Base-by-base conservation (phyloP, 352 stramenopile species). In the Peronospora farinosa region DNA sequence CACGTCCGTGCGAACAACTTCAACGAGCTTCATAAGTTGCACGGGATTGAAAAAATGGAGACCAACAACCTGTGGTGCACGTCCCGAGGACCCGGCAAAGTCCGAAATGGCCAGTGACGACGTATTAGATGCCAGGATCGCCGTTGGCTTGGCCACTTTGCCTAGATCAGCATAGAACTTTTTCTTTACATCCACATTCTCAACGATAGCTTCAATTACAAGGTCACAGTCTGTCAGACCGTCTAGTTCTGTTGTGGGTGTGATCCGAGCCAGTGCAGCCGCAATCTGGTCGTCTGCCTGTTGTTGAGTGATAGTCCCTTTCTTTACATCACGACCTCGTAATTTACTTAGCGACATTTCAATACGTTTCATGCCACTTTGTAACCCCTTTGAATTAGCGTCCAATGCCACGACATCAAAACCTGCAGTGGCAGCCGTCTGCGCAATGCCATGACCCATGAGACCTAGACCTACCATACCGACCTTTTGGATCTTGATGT, bases 1-100 rank as follows among this genome's bases (percentile, higher is more conserved):
- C 16, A 84, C 64, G 15, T 98, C 79, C n/a, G 94, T 98, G 30
- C 76, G 61, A 50, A 99, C 88, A 16, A 99, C 95, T 64, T 99
- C 96, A 9, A 98, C 95, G 16, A 99, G 80, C 79, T 95, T 95
- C 88, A 97, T 95, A 25, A 96, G 65, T 47, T 92, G 81, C 46
- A 98, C 91, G 0, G 96, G 96, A 68, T 98, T 98, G 78, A 99
- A 99, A 69, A 98, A 99, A 67, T 99, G 96, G n/a, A 99, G 73
- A 3, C 96, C 95, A 0, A 98, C 86, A 60, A 98, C 96, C 33
- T 96, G 86, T 16, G 92, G 69, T 5, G 95, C 74, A 32, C 95
- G 73, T 27, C 91, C 92, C 5, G 87, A 97, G 40, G 92, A 88
- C 7, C 78, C 73, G 27, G 94, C 93, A 79, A 99, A 98, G 76